A percentile compares a stretch with the other conserved stretches of the same genome.
These are phyloP conservation scores for Coemansia sp. DNA, from an alignment of 192 early-diverging fungal species.

Conservation along the genomic window DNA sequence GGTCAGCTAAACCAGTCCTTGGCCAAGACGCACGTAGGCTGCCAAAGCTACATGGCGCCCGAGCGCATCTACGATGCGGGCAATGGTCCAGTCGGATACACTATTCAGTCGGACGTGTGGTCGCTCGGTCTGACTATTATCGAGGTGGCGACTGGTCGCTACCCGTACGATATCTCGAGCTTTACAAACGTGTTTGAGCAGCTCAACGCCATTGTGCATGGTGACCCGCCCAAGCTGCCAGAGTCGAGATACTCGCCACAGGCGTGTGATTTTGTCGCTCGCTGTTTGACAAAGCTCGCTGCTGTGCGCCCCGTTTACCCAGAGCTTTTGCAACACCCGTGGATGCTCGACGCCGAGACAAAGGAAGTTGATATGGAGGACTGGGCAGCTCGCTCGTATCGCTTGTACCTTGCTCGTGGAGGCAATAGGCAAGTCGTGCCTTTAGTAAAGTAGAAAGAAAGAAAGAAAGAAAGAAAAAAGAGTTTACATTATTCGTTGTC, in stretches of 20 bases:
- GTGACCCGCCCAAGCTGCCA: slow-evolving; percentile 75
- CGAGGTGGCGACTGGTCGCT: slow-evolving; percentile 80
- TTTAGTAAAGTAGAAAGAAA: background rate
- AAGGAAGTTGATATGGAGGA: slow-evolving; percentile 79
- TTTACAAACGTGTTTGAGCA: slow-evolving; percentile 85
- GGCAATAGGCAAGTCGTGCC: background rate
- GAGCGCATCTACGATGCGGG: slow-evolving; percentile 76
- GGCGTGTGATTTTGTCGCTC: slow-evolving; percentile 78
- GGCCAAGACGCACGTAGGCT: slow-evolving; percentile 94
- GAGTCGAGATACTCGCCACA: slow-evolving; percentile 64
- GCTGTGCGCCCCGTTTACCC: slow-evolving; percentile 74
- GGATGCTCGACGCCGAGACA: slow-evolving; percentile 67
- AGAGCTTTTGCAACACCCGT: slow-evolving; percentile 77
- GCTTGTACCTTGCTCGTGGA: slow-evolving; percentile 29
- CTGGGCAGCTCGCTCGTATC: slow-evolving; percentile 73
- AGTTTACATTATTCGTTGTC: background rate
- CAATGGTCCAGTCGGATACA: slow-evolving; percentile 66
- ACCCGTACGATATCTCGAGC: slow-evolving; percentile 73
- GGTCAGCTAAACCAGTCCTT: slow-evolving; percentile 86
- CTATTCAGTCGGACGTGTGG: slow-evolving; percentile 94
- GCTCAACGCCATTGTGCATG: slow-evolving; percentile 83
- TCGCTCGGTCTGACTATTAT: slow-evolving; percentile 87
- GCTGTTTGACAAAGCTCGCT: slow-evolving; percentile 77
- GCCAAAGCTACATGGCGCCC: slow-evolving; percentile 97
- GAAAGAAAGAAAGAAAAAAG: background rate